Evolutionary conservation across 176 grass and related monocot species (phyloP), one percentile per base, ranked within the genome.

Genomic region (Typha latifolia): DNA sequence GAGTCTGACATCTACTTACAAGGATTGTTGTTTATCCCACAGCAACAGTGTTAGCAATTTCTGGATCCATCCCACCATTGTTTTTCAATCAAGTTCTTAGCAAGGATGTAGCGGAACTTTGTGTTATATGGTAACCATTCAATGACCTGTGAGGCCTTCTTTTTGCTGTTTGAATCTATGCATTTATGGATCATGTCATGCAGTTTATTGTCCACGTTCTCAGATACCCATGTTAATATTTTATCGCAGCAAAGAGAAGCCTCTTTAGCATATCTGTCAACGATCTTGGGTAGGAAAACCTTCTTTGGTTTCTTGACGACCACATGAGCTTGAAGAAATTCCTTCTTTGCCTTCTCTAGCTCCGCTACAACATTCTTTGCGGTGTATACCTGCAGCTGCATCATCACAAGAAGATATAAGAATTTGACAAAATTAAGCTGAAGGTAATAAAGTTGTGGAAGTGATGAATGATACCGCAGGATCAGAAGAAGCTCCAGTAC

Each of bases 81-180:
- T 66, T 81, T 73, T 79, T 84, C 85, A 27, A 80, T 66, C 79
- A 91, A 69, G 69, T 76, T 80, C 76, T 68, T 79, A 21, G 77
- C 31, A 43, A 96, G 78, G 67, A 79, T 82, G 79, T 96, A 96
- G 31, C 68, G 75, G 66, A 96, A 96, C 59, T 85, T 89, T 64
- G 85, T 65, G 69, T 83, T 86, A 83, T 96, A 96, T 56, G 94
- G 89, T 51, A 92, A 65, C 94, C 94, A 97, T 74, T 97, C 94
- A 59, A 90, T 72, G 68, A 83, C 72, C 80, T 97, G 85, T 26
- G 85, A 81, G 3, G 85, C 92, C 81, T 84, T 91, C 62, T 75
- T 80, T 70, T 79, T 82, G 52, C 62, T 71, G 12, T 61, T 47
- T 27, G 62, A 70, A 43, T 66, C 78, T 7, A 61, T 53, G 74